These are phyloP conservation scores for Neckera pumila DNA, from an alignment of 225 moss, liverwort and hornwort species.

Conservation along the genomic window DNA sequence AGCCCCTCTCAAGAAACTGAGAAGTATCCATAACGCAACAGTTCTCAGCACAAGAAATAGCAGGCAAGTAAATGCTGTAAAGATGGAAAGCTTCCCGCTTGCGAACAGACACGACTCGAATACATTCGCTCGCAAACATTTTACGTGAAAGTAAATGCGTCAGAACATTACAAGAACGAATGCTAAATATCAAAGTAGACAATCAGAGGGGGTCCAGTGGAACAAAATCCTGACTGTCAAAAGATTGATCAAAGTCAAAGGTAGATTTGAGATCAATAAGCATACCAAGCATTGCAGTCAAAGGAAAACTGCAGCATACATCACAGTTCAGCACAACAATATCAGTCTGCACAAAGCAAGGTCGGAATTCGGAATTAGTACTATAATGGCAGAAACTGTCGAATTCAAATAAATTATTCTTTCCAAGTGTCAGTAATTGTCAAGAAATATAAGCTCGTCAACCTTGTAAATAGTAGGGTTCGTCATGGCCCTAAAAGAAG, in stretches of 20 bases:
- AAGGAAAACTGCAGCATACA: slow-evolving; percentile 98
- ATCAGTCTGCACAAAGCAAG: slow-evolving; percentile 58
- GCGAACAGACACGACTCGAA: not conserved
- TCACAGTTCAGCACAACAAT: slow-evolving; percentile 97
- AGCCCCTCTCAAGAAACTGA: not conserved
- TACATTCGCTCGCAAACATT: not conserved
- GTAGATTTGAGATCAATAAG: not conserved
- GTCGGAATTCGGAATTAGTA: not conserved
- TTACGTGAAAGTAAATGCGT: not conserved
- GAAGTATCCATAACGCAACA: not conserved
- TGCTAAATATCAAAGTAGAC: not conserved
- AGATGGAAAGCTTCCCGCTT: not conserved
- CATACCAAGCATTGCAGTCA: slow-evolving; percentile 85
- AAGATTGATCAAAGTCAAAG: not conserved
- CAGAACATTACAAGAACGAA: not conserved
- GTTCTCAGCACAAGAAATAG: not conserved
- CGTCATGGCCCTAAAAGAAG: not conserved
- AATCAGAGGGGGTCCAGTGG: not conserved
- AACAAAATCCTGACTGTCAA: not conserved
- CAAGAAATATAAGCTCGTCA: not conserved
- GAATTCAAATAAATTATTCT: not conserved
- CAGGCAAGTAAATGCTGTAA: not conserved
- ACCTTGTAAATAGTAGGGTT: not conserved
- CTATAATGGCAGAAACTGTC: not conserved
- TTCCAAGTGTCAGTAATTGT: not conserved